Percentiles rank a stretch among this genome's conserved stretches.
These are phyloP conservation scores for Pythium myriotylum DNA, from an alignment of 352 stramenopile species.

Conservation along the genomic window DNA sequence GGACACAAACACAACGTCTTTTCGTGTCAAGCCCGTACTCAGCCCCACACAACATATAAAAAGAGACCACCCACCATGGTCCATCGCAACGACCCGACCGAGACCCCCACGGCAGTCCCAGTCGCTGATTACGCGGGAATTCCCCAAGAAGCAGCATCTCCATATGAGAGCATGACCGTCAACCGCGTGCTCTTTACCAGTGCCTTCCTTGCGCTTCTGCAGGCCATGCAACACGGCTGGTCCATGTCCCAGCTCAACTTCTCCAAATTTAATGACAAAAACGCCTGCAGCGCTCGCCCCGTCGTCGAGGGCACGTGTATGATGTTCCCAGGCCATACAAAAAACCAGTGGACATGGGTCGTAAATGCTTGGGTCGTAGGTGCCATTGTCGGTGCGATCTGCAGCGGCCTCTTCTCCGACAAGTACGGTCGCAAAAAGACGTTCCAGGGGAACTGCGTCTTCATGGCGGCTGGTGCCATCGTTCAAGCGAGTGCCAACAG, in stretches of 20 bases:
- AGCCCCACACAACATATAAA: too few relatives aligned
- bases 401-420: constrained; percentile 39
- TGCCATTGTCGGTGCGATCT: constrained; percentile 50
- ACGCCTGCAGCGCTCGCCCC: constrained; percentile 41
- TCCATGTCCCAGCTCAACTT: constrained; percentile 70
- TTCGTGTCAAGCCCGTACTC: too few relatives aligned
- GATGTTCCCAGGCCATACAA: constrained; percentile 53
- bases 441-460: constrained; percentile 30
- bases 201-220: constrained; percentile 48
- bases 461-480: constrained; percentile 44
- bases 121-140: not conserved
- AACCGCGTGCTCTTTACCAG: constrained; percentile 30
- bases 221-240: constrained; percentile 59
- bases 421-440: constrained; percentile 48
- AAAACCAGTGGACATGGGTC: constrained; percentile 53
- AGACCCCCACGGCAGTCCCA: not conserved
- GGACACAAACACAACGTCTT: too few relatives aligned
- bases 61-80: constrained; percentile 20
- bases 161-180: not conserved
- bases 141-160: not conserved
- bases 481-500: constrained; percentile 38
- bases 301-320: constrained; percentile 35
- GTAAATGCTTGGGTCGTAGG: constrained; percentile 62
- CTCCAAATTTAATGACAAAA: constrained; percentile 51
- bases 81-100: not conserved